Conservation (phyloP, 495 filamentous ascomycete species). For the Neurospora pannonica region DNA sequence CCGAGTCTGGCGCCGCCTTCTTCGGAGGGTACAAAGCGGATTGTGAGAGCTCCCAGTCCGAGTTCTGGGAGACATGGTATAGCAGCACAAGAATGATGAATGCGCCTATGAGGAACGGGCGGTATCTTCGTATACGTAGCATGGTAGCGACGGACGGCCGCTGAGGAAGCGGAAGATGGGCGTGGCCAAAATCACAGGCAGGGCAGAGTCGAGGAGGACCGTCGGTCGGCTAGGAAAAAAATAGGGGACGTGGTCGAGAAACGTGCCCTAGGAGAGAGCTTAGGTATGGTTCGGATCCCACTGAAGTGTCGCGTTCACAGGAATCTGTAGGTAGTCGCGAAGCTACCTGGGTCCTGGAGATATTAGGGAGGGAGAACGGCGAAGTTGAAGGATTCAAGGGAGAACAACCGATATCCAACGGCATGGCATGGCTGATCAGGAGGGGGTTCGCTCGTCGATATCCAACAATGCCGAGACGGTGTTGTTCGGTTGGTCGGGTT, state of each 20-base stretch:
- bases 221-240: neutral
- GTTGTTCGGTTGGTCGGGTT: neutral
- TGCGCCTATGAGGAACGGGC: constrained; percentile 62
- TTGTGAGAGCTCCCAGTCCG: constrained; percentile 32
- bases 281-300: neutral
- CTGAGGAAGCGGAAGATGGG: neutral
- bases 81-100: constrained; percentile 53
- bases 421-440: neutral
- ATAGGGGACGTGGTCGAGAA: neutral
- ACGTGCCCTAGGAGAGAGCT: neutral
- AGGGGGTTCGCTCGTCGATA: neutral
- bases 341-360: neutral
- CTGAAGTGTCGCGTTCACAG: neutral
- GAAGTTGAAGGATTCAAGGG: neutral
- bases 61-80: constrained; percentile 51
- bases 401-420: neutral
- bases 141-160: constrained; percentile 33
- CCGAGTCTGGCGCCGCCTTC: neutral
- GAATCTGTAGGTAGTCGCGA: neutral
- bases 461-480: neutral
- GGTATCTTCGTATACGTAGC: constrained; percentile 70
- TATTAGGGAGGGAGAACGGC: neutral
- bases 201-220: neutral
- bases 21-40: constrained; percentile 13
- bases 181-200: neutral